Conservation (phyloP, 768 basidiomycete genomes). For the Daedaleopsis nitida region DNA sequence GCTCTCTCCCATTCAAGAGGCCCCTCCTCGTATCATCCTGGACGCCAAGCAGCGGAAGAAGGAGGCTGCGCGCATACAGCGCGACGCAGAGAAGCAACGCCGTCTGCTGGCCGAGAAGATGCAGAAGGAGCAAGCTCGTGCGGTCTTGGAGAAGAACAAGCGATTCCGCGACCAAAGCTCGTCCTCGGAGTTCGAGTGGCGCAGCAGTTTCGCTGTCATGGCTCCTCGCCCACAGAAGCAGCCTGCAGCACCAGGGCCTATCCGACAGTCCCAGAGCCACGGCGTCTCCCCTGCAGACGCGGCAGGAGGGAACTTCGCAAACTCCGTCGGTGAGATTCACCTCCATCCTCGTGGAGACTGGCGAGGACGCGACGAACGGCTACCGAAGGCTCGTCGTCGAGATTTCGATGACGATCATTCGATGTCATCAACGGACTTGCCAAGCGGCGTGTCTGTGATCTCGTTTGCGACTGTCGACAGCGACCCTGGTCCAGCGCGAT, state of each 20-base stretch:
- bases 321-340: constrained; percentile 8
- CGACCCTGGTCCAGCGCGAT: constrained; percentile 76
- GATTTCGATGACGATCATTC: constrained; percentile 92
- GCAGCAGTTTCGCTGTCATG: constrained; percentile 35
- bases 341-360: constrained; percentile 43
- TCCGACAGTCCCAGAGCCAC: constrained; percentile 56
- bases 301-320: constrained; percentile 57
- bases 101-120: constrained; percentile 73
- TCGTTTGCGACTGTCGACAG: constrained; percentile 86
- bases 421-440: constrained; percentile 86
- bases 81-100: constrained; percentile 83
- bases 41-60: constrained; percentile 81
- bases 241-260: constrained; percentile 57
- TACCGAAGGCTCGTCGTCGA: constrained; percentile 76
- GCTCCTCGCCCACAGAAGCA: constrained; percentile 39
- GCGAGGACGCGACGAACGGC: constrained; percentile 51
- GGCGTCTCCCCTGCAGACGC: constrained; percentile 54
- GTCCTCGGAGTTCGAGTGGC: constrained; percentile 35
- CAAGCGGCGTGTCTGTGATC: constrained; percentile 75
- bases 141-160: constrained; percentile 89
- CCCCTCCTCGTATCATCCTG: constrained; percentile 39
- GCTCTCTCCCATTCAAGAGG: constrained; percentile 41
- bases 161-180: constrained; percentile 62
- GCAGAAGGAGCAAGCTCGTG: constrained; percentile 86
- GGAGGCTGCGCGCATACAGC: constrained; percentile 74